Base-by-base conservation (phyloP, 73 alveolate genomes). In the Uronychia binucleata region DNA sequence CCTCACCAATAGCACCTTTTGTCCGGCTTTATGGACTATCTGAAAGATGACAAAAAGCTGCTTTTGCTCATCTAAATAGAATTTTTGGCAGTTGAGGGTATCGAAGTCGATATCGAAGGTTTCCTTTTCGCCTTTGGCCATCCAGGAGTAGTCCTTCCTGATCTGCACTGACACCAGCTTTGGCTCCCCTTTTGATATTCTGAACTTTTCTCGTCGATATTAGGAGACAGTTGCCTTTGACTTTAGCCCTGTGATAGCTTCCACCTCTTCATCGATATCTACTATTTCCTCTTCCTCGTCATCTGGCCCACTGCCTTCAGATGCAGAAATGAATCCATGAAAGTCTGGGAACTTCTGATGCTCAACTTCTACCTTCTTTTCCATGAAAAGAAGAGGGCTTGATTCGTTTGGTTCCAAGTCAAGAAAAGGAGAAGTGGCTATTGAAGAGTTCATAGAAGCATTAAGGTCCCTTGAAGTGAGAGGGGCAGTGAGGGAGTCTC, bases 181-280 rank as follows among this genome's bases (percentile, higher is more conserved):
- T 13, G 91, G 86, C 34, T 75, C 57, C 8, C 91, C 91, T 46
- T 84, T 76, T 30, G 57, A 19, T 28, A 27, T 74, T 58, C 82
- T 34, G 26, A 85, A 31, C 1, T 85, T 76, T 57, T 85, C 80
- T 31, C 91, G 75, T 77, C 91, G 75, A 34, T 77, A 85, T 32
- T 30, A 33, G 26, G 91, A 85, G 30, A 35, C 75, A 0, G 91
- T 83, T 33, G 57, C 31, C 30, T 19, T 75, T 1, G 28, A 30
- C 1, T 57, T 60, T 1, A 67, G 30, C 57, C 1, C 34, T 30
- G 31, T 82, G 77, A 60, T 19, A 57, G 13, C 28, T 60, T 82
- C 75, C 5, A 28, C 81, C 59, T 30, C 46, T 82, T 77, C 32
- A 77, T 46, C 19, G 67, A 11, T 19, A 19, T 46, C 67, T 46